Evolutionary conservation across 2,329 filamentous ascomycete species (phyloP), one percentile per base, ranked within the genome.

Genomic region (Madurella fahalii): DNA sequence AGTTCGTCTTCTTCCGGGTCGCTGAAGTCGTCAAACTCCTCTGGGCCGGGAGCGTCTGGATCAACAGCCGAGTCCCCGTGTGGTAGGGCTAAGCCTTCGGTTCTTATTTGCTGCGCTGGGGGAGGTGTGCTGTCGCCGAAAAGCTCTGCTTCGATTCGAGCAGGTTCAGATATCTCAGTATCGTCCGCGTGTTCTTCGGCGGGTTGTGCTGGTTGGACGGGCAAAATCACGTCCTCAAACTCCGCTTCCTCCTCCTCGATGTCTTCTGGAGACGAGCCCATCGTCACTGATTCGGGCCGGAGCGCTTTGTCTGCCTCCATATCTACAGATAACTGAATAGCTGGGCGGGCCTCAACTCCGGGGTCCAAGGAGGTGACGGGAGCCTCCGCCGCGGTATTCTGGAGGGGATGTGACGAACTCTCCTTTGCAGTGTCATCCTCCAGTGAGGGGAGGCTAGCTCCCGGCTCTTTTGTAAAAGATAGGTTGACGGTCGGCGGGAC

Each of bases 1-100:
- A 99, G 78, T 63, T 96, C 91, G 67, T 92, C 92, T 59, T 97
- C 93, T 70, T 96, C 94, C 0, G 90, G 88, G 60, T 97, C 93
- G 34, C 89, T 94, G 63, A 87, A 85, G 17, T 86, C 82, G 47
- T 85, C 83, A 58, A 89, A 85, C 16, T 92, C 87, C 40, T 89
- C 84, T 15, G 80, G 77, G 13, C 75, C 76, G 31, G 73, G 73
- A 0, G 40, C 71, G 32, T 72, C 68, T 7, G 60, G 58, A 37
- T 65, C 63, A 4, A 63, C 45, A 4, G 41, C 15, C 12, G 59
- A 44, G 4, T 63, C 65, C 16, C 58, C 64, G 2, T 62, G 52
- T 12, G 56, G 50, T 11, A 60, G 18, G n/a, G 60, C 63, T 0
- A 66, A 20, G 2, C 60, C 68, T 39, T 67, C 65, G 31, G 61